Evolutionary conservation across 208 protist genomes (phyloP), one percentile per base, ranked within the genome.

Genomic region (Borovskyia barvae): DNA sequence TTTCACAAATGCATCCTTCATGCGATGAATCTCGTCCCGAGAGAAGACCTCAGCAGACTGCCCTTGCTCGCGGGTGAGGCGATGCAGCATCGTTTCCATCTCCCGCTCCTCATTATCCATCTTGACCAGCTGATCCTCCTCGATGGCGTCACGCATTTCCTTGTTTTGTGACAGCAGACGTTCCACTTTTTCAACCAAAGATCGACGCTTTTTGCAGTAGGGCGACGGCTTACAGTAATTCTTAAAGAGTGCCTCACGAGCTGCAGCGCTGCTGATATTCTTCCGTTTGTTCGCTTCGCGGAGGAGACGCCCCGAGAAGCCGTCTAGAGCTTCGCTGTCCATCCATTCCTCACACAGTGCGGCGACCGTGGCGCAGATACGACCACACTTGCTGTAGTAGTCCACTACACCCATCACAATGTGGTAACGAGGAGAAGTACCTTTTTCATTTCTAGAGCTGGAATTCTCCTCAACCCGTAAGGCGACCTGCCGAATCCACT

Each of bases 61-160:
- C 8, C 73, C 69, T 25, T 84, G 67, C 33, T 86, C 76, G 2
- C 64, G 56, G 5, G 61, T 62, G 56, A 88, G 73, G 4, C 71
- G 67, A 59, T 87, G 67, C 74, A 92, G 87, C 71, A 91, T 83
- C 26, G 58, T 57, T 56, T 94, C 87, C 49, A 90, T 61, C 29
- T 92, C 74, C 52, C 82, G 63, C 40, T 87, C 75, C 32, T 90
- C 72, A 24, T 51, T 29, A 7, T 79, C 66, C 26, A 88, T 82
- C 35, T 71, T 50, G 32, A 70, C 65, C 28, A 36, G 35, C 39
- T 36, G 48, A 39, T 51, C 32, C 36, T 32, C 32, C 48, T 46
- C 26, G 30, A 75, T 51, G n/a, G 60, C 55, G 35, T 33, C 28
- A 17, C 54, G 32, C 30, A 58, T 19, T 5, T 42, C 32, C 17